Percentiles rank a stretch among this genome's conserved stretches.
phyloP scores from a whole-genome alignment of 2,329 filamentous ascomycete species.

The Colletotrichum incanum region DNA sequence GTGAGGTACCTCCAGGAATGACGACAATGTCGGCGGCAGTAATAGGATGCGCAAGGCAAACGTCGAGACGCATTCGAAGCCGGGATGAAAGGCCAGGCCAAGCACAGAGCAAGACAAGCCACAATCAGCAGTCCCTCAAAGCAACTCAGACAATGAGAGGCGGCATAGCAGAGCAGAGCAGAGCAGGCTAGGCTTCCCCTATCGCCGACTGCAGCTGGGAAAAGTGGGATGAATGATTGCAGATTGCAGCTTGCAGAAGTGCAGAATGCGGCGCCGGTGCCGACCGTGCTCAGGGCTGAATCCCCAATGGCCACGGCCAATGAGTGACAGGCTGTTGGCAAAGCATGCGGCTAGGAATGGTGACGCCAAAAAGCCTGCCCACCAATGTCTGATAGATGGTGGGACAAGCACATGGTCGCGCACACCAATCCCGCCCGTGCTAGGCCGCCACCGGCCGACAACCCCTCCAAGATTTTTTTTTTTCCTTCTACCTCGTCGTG shows the following conservation, averaged over 20 bases:
- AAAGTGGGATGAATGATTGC: slow-evolving; percentile 34
- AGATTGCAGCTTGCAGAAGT: slow-evolving; percentile 12
- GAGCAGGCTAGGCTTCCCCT: neutral
- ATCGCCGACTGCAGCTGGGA: slow-evolving; percentile 25
- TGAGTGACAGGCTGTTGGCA: slow-evolving; percentile 31
- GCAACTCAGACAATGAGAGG: slow-evolving; percentile 15
- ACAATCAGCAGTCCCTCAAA: slow-evolving; percentile 9
- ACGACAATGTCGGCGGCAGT: slow-evolving; percentile 12
- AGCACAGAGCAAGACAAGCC: slow-evolving; percentile 28
- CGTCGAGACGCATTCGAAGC: slow-evolving; percentile 20
- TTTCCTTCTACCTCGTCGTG: slow-evolving; percentile 4
- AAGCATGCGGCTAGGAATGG: slow-evolving; percentile 34
- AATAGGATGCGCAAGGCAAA: slow-evolving; percentile 10
- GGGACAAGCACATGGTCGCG: slow-evolving; percentile 34
- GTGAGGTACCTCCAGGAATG: slow-evolving; percentile 15
- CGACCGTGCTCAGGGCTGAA: slow-evolving; percentile 25
- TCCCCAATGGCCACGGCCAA: slow-evolving; percentile 21
- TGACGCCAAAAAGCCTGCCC: slow-evolving; percentile 26
- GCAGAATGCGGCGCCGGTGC: slow-evolving; percentile 32
- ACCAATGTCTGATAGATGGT: slow-evolving; percentile 27
- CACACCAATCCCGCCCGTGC: slow-evolving; percentile 17
- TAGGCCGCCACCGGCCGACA: slow-evolving; percentile 41
- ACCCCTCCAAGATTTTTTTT: slow-evolving; percentile 39
- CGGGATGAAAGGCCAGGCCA: slow-evolving; percentile 2
- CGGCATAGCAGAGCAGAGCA: slow-evolving; percentile 2